A percentile compares a stretch with the other conserved stretches of the same genome.
phyloP scores from a whole-genome alignment of 371 early-diverging fungal species.

The Synchytrium microbalum region DNA sequence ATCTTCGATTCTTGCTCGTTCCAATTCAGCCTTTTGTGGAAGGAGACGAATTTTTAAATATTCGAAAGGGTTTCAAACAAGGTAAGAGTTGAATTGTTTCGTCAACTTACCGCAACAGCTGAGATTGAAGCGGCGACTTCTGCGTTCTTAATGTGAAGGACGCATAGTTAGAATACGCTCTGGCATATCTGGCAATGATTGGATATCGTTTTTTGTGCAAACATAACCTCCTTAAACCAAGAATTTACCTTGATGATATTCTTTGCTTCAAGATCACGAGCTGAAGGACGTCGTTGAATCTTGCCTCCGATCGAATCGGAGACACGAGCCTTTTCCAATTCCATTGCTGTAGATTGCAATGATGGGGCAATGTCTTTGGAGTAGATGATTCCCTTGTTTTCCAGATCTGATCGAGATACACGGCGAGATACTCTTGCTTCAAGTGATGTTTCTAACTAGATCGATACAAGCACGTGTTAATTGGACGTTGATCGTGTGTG shows the following conservation, averaged over 20 bases:
- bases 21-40: too few relatives aligned
- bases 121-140: too few relatives aligned
- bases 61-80: too few relatives aligned
- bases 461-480: not conserved
- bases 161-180: too few relatives aligned
- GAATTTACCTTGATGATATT: not conserved
- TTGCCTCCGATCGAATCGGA: not conserved
- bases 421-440: not conserved
- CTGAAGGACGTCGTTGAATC: not conserved
- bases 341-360: not conserved
- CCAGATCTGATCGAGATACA: not conserved
- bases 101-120: too few relatives aligned
- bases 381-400: not conserved
- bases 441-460: not conserved
- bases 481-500: not conserved
- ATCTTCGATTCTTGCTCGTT: not conserved
- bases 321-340: slow-evolving; percentile 5
- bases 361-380: not conserved
- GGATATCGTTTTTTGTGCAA: too few relatives aligned
- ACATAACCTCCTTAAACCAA: too few relatives aligned
- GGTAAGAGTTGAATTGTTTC: too few relatives aligned
- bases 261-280: slow-evolving; percentile 1
- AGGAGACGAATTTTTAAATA: too few relatives aligned
- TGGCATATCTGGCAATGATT: too few relatives aligned
- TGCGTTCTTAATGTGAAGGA: too few relatives aligned